Evolutionary conservation across 768 basidiomycete species (phyloP).

Genomic region (Lentinula sp.): DNA sequence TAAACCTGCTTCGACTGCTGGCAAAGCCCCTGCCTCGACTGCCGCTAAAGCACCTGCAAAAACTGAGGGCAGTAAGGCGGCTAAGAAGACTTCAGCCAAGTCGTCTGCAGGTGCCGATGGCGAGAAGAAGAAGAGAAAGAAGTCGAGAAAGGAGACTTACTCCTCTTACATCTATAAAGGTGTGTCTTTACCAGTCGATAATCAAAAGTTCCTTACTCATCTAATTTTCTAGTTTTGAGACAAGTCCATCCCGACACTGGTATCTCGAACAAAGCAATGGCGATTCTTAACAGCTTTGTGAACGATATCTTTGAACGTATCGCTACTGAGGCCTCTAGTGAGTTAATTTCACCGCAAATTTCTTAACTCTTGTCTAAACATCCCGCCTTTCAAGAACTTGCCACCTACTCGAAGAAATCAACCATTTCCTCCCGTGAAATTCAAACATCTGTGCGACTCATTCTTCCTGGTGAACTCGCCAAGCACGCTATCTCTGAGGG

Average conservation of each 20-base stretch:
- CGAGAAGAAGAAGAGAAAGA: conserved; percentile 85
- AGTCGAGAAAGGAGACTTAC: conserved; percentile 86
- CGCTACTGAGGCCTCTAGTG: conserved; percentile 85
- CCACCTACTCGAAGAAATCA: conserved; percentile 96
- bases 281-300: conserved; percentile 93
- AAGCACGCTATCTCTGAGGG: conserved; percentile 95
- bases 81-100: conserved; percentile 69
- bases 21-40: conserved; percentile 70
- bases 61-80: conserved; percentile 60
- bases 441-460: conserved; percentile 93
- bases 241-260: conserved; percentile 99
- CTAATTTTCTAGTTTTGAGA: conserved; percentile 61
- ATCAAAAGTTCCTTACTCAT: not conserved
- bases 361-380: not conserved
- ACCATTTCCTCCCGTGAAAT: conserved; percentile 99
- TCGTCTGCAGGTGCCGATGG: conserved; percentile 54
- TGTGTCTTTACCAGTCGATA: conserved; percentile 17
- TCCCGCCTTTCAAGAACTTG: conserved; percentile 62
- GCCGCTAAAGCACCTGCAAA: conserved; percentile 75
- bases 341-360: conserved; percentile 20
- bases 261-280: conserved; percentile 99
- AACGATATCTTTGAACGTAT: conserved; percentile 96
- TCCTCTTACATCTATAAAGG: conserved; percentile 92
- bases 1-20: conserved; percentile 80
- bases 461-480: conserved; percentile 93